Evolutionary conservation across 176 grass and related monocot genomes (phyloP), one percentile per base, ranked within the genome.

Genomic region (Hordeum vulgare): DNA sequence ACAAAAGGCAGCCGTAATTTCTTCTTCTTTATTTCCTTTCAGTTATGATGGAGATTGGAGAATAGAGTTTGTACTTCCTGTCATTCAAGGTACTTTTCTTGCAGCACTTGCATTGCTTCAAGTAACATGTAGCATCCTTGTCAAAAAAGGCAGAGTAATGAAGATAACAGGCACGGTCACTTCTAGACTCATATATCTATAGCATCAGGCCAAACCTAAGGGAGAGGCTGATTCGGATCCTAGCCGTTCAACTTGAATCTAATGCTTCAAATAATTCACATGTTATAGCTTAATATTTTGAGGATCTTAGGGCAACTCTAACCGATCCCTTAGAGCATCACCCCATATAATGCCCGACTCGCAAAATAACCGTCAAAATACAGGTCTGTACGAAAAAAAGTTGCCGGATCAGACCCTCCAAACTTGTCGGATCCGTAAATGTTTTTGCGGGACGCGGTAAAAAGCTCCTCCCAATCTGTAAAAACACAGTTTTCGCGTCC

Each of bases 61-160:
- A n/a, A n/a, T 21, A 15, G 74, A 90, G 74, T 74, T 79, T 86
- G 83, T 66, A 66, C 57, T 23, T 65, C 7, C 69, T 42, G 44
- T 61, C 65, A 73, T 73, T 41, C 70, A 49, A 49, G 28, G 74
- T 86, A 21, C 88, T 83, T 90, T 90, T 67, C 79, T 83, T 86
- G 74, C 65, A 57, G 72, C 34, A 18, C 20, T 77, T 72, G 78
- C 31, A 44, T 66, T 90, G 88, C 78, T 15, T 78, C 35, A 53
- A 64, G 81, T 34, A 47, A 61, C 56, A 72, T 47, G 25, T 0
- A 68, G 44, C 64, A 69, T 57, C 79, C 45, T 73, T 73, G 70
- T 28, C 41, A 73, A 42, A 49, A 73, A 73, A 20, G 27, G 49
- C 47, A 47, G 70, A 42, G 45, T 73, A 73, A 69, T 73, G 27